Base-by-base conservation (phyloP, 2,329 filamentous ascomycete genomes). In the Podosphaera leucotricha region DNA sequence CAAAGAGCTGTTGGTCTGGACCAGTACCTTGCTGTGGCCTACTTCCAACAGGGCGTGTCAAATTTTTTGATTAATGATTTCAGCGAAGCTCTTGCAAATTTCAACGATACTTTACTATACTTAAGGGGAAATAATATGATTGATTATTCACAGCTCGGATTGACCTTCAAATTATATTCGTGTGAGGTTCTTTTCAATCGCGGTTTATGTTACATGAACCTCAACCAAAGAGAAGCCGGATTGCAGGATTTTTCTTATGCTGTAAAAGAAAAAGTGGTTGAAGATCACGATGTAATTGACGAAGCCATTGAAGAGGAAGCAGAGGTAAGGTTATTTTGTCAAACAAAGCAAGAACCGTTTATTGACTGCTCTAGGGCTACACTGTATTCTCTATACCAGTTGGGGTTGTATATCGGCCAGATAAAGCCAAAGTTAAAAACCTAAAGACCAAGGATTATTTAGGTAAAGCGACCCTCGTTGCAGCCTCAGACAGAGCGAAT, bases 371-470 rank as follows among this genome's bases (percentile, higher is more conserved):
- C 10, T 39, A 92, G 81, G 90, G 87, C 40, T 98, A 98, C 58
- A 95, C 90, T 0, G 90, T 98, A 37, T 98, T 98, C 64, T 95
- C 86, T 0, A 95, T 95, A 44, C 90, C 90, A 0, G 86, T 95
- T 11, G 90, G 90, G 20, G 82, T 94, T 26, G 73, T 98, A 15
- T 98, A 95, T 62, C 71, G 90, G 46, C 90, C 90, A 19, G 95
- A 94, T 58, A 86, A 92, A 56, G 86, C 90, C 50, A 98, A 98
- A 62, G 90, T 98, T 52, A 92, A 92, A 63, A 98, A 98, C 57
- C 67, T 98, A 55, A 93, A 94, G 66, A 83, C 85, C 19, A 95
- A 95, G 60, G 86, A 98, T 58, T 98, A 98, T 55, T 75, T 98
- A 2, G 90, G 90, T 48, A 94, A 94, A 62, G 85, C 90, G n/a